These are phyloP conservation scores for Mycena olivaceomarginata DNA, from an alignment of 768 basidiomycete genomes.

Conservation along the genomic window DNA sequence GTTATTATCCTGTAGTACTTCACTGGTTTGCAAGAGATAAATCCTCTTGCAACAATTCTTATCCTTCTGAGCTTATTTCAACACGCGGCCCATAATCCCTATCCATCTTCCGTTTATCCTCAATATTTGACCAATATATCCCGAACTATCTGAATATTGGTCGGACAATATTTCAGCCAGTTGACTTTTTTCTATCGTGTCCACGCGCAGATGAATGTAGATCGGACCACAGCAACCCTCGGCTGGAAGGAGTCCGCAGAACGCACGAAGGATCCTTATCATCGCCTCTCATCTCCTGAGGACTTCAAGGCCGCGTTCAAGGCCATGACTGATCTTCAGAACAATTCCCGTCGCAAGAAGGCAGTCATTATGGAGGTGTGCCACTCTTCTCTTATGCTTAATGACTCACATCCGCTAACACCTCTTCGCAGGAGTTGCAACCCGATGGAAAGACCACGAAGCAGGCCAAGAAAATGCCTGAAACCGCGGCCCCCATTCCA, in stretches of 20 bases:
- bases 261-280: neutral
- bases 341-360: neutral
- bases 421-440: neutral
- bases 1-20: no score
- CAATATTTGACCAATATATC: no score
- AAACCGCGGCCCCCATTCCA: conserved; percentile 1
- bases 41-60: no score
- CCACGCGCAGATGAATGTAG: neutral
- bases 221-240: neutral
- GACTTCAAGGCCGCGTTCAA: neutral
- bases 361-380: conserved; percentile 1
- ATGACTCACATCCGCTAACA: no score
- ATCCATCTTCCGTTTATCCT: no score
- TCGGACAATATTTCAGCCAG: no score
- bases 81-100: no score
- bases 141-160: no score
- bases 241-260: conserved; percentile 10
- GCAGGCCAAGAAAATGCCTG: conserved; percentile 1
- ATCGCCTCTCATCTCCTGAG: neutral
- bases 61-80: no score
- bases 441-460: conserved; percentile 4
- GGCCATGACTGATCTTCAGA: neutral
- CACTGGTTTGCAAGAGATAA: no score
- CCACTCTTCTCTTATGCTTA: neutral
- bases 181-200: conserved; percentile 7